phyloP scores from a whole-genome alignment of 331 rosid genomes.

The Rosa hybrid region DNA sequence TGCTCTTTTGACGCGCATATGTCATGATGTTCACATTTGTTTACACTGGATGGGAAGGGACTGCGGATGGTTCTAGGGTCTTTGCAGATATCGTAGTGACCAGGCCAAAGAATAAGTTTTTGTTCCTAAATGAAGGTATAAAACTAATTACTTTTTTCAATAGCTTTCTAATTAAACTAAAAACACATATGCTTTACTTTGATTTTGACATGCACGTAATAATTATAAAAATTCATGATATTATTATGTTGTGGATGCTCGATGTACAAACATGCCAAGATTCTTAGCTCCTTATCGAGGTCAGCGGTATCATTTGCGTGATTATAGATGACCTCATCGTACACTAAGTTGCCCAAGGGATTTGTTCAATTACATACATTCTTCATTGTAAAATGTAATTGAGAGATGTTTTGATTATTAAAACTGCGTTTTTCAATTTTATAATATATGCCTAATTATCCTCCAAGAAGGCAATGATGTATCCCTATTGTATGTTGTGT shows the following conservation, averaged over 20 bases:
- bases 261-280: no score
- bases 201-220: neutral
- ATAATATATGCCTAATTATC: neutral
- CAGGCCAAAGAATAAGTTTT: neutral
- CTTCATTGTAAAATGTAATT: neutral
- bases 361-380: neutral
- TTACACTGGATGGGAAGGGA: no score
- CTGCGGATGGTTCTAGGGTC: no score
- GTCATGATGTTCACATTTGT: no score
- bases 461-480: neutral
- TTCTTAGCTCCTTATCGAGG: no score
- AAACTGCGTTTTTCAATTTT: neutral
- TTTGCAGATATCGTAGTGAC: neutral
- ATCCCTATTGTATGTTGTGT: constrained; percentile 10
- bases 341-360: no score
- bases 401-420: constrained; percentile 10
- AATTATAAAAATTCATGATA: neutral
- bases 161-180: neutral
- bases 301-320: no score
- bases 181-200: neutral
- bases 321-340: no score
- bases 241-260: neutral
- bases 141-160: neutral
- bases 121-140: neutral
- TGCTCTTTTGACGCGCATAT: no score